Evolutionary conservation across 2,329 filamentous ascomycete species (phyloP).

Genomic region (Cordyceps tenuipes): DNA sequence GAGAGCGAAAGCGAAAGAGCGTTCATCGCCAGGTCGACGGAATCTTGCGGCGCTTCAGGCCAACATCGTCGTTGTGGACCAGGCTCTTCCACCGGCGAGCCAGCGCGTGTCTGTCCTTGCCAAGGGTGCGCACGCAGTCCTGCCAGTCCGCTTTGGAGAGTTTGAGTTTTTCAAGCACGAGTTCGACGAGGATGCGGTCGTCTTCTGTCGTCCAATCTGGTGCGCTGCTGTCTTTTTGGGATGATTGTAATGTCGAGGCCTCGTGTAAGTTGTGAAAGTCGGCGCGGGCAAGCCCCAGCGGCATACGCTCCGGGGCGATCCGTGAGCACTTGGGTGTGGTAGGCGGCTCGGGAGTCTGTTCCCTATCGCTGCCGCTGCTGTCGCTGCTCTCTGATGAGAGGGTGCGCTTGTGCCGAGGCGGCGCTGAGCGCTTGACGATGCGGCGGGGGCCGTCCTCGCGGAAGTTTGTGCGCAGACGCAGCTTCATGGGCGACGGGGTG

Average conservation of each 20-base stretch:
- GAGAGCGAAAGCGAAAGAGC: background rate
- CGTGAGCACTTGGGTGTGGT: constrained; percentile 53
- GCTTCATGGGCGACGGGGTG: constrained; percentile 42
- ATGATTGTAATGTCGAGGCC: background rate
- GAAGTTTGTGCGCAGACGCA: constrained; percentile 45
- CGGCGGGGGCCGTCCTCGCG: constrained; percentile 27
- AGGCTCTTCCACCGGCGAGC: constrained; percentile 56
- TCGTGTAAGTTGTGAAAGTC: constrained; percentile 47
- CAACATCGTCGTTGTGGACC: constrained; percentile 50
- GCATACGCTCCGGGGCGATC: constrained; percentile 52
- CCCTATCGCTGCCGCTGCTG: background rate
- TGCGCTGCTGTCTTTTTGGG: constrained; percentile 25
- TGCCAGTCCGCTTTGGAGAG: constrained; percentile 59
- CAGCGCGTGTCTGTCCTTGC: constrained; percentile 49
- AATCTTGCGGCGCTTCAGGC: constrained; percentile 46
- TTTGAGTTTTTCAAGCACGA: constrained; percentile 58
- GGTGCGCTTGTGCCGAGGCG: constrained; percentile 20
- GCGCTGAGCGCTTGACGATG: constrained; percentile 44
- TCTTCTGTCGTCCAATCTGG: constrained; percentile 52
- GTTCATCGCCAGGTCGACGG: constrained; percentile 43
- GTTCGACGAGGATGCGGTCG: constrained; percentile 56
- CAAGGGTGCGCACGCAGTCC: constrained; percentile 55
- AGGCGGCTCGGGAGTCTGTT: constrained; percentile 20
- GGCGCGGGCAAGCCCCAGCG: constrained; percentile 48
- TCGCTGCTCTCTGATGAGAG: background rate